phyloP scores from a whole-genome alignment of 495 filamentous ascomycete species.

The Emericellopsis terricola region DNA sequence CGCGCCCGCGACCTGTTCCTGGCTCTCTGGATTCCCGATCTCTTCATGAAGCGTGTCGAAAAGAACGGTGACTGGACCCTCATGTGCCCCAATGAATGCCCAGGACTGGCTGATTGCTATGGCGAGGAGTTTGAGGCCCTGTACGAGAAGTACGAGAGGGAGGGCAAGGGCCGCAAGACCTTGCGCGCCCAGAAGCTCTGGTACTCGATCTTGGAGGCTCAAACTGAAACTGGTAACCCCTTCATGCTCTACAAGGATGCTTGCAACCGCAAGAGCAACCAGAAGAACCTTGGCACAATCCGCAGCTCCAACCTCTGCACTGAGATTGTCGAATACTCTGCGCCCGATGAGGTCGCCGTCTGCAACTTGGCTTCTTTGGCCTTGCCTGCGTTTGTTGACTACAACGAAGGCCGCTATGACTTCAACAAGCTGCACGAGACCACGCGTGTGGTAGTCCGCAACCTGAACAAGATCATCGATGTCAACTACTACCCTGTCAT shows the following conservation, averaged over 20 bases:
- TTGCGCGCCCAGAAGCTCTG: slow-evolving; percentile 97
- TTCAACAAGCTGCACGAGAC: slow-evolving; percentile 93
- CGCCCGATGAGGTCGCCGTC: slow-evolving; percentile 93
- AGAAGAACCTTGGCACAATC: slow-evolving; percentile 97
- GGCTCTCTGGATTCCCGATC: slow-evolving; percentile 93
- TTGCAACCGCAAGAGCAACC: slow-evolving; percentile 97
- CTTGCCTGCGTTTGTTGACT: slow-evolving; percentile 76
- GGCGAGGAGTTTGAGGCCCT: slow-evolving; percentile 93
- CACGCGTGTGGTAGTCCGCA: slow-evolving; percentile 70
- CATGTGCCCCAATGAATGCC: slow-evolving; percentile 92
- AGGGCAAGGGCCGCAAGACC: slow-evolving; percentile 73
- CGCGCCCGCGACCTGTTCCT: slow-evolving; percentile 96
- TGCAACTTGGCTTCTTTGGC: slow-evolving; percentile 95
- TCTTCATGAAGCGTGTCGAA: slow-evolving; percentile 99
- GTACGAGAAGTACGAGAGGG: slow-evolving; percentile 84
- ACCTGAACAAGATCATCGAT: slow-evolving; percentile 95
- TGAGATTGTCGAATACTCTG: slow-evolving; percentile 93
- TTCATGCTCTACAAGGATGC: slow-evolving; percentile 99
- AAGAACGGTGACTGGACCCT: slow-evolving; percentile 89
- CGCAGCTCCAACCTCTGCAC: slow-evolving; percentile 97
- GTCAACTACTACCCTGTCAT: slow-evolving; percentile 91
- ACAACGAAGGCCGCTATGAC: slow-evolving; percentile 65
- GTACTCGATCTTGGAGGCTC: slow-evolving; percentile 93
- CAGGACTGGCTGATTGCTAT: slow-evolving; percentile 88
- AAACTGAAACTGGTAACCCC: slow-evolving; percentile 96